Conservation (phyloP, 78 protist species). For the Dictyostelium intermedium region DNA sequence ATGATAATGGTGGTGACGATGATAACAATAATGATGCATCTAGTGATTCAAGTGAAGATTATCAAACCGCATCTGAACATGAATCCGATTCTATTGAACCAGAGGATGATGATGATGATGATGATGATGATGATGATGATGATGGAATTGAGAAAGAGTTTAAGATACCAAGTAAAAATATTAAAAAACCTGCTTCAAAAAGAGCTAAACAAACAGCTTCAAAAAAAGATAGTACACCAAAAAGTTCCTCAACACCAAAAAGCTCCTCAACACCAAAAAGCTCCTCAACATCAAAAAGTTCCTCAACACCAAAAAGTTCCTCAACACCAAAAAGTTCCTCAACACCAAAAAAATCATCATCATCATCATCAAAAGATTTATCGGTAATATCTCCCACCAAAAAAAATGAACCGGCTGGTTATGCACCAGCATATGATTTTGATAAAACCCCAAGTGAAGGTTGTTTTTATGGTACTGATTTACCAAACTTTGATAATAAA, state of each 20-base stretch:
- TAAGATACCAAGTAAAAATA: not conserved
- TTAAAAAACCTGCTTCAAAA: not conserved
- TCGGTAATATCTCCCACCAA: not conserved
- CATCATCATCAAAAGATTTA: not conserved
- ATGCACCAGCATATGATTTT: not conserved
- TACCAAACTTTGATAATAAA: not conserved
- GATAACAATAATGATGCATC: not conserved
- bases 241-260: not conserved
- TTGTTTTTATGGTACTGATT: not conserved
- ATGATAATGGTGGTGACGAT: too few species aligned
- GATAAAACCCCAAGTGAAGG: not conserved
- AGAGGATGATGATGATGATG: not conserved
- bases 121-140: not conserved
- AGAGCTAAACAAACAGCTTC: not conserved
- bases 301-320: not conserved
- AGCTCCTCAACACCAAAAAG: not conserved
- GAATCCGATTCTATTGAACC: not conserved
- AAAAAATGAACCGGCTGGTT: not conserved
- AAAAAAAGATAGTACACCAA: not conserved
- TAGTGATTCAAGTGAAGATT: not conserved
- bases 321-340: not conserved
- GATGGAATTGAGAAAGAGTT: not conserved
- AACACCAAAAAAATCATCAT: not conserved
- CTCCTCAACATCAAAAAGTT: not conserved
- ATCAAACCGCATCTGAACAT: not conserved